Percentiles rank a stretch among this genome's conserved stretches.
Evolutionary conservation across 2,329 filamentous ascomycete species (phyloP).

Genomic region (Ophiostoma tasmaniense): DNA sequence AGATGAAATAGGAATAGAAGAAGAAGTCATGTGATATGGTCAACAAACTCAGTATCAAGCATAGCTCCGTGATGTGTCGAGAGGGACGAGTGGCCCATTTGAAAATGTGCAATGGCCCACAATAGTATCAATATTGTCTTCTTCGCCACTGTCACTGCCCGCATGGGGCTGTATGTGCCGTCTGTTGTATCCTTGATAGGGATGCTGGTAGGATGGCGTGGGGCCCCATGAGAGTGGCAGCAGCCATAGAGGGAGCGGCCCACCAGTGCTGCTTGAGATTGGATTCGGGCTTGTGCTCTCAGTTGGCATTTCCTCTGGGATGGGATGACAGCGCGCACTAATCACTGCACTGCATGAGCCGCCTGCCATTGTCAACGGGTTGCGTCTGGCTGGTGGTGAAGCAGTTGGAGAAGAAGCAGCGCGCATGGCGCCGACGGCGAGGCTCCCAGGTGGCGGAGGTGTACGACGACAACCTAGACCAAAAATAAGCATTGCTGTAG

Average conservation of each 20-base stretch:
- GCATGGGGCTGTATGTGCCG: constrained; percentile 17
- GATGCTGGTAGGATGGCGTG: constrained; percentile 27
- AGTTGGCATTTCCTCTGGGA: constrained; percentile 22
- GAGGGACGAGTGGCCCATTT: constrained; percentile 27
- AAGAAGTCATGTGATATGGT: background rate
- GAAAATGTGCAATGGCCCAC: constrained; percentile 40
- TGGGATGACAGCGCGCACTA: constrained; percentile 39
- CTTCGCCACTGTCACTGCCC: background rate
- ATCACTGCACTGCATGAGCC: constrained; percentile 46
- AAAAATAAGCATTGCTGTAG: constrained; percentile 29
- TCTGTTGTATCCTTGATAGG: constrained; percentile 25
- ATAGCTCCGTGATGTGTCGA: constrained; percentile 33
- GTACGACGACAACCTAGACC: constrained; percentile 35
- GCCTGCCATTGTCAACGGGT: constrained; percentile 40
- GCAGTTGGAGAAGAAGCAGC: background rate
- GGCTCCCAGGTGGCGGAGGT: constrained; percentile 19
- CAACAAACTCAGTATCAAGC: constrained; percentile 23
- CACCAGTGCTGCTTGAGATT: background rate
- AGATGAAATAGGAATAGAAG: too few species aligned
- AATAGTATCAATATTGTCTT: constrained; percentile 10
- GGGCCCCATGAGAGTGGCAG: constrained; percentile 39
- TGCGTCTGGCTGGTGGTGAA: constrained; percentile 27
- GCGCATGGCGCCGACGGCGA: background rate
- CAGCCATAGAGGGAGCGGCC: constrained; percentile 27
- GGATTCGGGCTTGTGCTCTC: constrained; percentile 18